Percentiles rank a stretch among this genome's conserved stretches.
phyloP scores from a whole-genome alignment of 2,329 filamentous ascomycete species.

The Colletotrichum sojae region DNA sequence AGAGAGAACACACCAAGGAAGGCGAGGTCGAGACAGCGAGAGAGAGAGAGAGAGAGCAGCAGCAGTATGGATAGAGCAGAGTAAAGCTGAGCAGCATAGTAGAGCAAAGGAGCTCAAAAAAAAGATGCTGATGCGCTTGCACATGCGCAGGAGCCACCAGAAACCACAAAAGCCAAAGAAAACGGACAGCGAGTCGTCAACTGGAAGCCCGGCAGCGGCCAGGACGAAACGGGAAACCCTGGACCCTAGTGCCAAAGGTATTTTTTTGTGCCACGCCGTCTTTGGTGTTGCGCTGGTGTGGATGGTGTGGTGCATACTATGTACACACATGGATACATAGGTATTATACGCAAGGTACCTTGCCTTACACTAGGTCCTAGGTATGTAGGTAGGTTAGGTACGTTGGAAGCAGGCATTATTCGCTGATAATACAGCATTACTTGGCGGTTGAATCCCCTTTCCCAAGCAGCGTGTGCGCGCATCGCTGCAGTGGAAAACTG shows the following conservation, averaged over 20 bases:
- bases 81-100: background rate
- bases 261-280: constrained; percentile 29
- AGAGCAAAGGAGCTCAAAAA: constrained; percentile 9
- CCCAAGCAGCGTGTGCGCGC: too few relatives aligned
- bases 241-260: constrained; percentile 32
- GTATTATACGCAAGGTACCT: too few relatives aligned
- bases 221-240: constrained; percentile 37
- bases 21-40: background rate
- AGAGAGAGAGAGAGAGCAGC: background rate
- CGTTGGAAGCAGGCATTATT: too few relatives aligned
- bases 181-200: constrained; percentile 26
- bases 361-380: too few relatives aligned
- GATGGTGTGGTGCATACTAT: too few relatives aligned
- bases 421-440: too few relatives aligned
- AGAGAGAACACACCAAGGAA: background rate
- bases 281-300: constrained; percentile 29
- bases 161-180: constrained; percentile 35
- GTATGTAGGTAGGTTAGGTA: too few relatives aligned
- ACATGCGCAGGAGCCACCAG: constrained; percentile 31
- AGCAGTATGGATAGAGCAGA: background rate
- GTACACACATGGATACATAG: too few relatives aligned
- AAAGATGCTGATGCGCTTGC: constrained; percentile 29
- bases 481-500: too few relatives aligned
- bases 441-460: too few relatives aligned
- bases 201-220: constrained; percentile 31